These are phyloP conservation scores for Globisporangium nagaii DNA, from an alignment of 352 stramenopile genomes.

Conservation along the genomic window DNA sequence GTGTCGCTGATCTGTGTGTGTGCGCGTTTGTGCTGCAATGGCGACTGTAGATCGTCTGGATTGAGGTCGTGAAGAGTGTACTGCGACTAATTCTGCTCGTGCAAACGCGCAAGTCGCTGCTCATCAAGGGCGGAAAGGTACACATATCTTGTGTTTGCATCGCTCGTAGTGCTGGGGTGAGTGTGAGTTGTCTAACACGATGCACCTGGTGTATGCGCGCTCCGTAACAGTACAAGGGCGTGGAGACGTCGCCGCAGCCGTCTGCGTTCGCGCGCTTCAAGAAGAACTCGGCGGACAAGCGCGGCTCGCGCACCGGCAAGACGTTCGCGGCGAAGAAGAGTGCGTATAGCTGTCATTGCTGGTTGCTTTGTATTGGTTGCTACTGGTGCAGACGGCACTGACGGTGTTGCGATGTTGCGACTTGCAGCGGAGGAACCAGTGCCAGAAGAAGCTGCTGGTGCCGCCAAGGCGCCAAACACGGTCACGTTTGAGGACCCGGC, in stretches of 20 bases:
- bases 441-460: conserved; percentile 14
- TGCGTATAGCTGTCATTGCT: background rate
- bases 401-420: too few species aligned
- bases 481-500: conserved; percentile 65
- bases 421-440: conserved; percentile 17
- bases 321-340: conserved; percentile 46
- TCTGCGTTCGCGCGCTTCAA: conserved; percentile 59
- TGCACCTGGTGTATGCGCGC: too few species aligned
- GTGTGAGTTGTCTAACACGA: background rate
- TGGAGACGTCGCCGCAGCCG: conserved; percentile 34
- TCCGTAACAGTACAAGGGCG: conserved; percentile 47
- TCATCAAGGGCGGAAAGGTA: conserved; percentile 58
- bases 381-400: too few species aligned
- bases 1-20: too few species aligned
- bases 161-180: too few species aligned
- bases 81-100: conserved; percentile 61
- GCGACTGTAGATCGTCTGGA: conserved; percentile 53
- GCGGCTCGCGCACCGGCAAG: conserved; percentile 64
- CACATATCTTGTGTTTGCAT: background rate
- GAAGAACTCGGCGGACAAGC: conserved; percentile 40
- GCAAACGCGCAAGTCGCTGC: conserved; percentile 50
- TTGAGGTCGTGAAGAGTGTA: conserved; percentile 71
- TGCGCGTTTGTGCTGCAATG: too few species aligned
- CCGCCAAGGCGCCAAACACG: conserved; percentile 19
- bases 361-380: background rate